Evolutionary conservation across 2,329 filamentous ascomycete genomes (phyloP), one percentile per base, ranked within the genome.

Genomic region (Cadophora sp.): DNA sequence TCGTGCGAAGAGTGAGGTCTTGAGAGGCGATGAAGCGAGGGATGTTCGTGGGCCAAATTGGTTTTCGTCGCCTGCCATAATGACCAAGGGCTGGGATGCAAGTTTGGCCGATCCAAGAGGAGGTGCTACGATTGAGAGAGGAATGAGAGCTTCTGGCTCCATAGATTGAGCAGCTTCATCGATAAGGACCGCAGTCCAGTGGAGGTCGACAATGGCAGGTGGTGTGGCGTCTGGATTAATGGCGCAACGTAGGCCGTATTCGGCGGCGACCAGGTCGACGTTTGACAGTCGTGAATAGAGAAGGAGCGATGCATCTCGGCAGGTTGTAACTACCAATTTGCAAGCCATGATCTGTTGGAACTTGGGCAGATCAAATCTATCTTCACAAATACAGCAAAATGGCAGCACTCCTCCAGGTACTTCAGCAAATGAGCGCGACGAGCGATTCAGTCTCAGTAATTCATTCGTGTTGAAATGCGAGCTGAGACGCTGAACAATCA

Each of bases 121-220:
- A 22, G 69, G 69, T 24, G 71, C 65, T 27, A 71, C 65, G 53
- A 72, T n/a, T 24, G 64, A 61, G 16, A 72, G 64, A 12, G 71
- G 69, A 6, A 72, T 67, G 1, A 72, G 53, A 31, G 71, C 68
- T 53, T 72, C 71, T 26, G 69, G 67, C 37, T 72, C 71, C 46
- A 70, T 69, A 5, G 69, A 69, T 69, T 72, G 71, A 61, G 71
- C 71, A 1, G 71, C 69, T 61, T 72, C 71, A 31, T 72, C 71
- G 1, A 72, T 70, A 7, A 72, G 56, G 9, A 72, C 62, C 5
- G 71, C 67, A 7, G 56, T 69, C 71, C 71, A 72, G 34, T 72
- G 71, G 4, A 72, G 64, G 6, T 68, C 50, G 14, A 65, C 51
- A 9, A 65, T 51, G 3, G 48, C 12, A 14, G 56, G 53, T 14